Evolutionary conservation across 2,329 filamentous ascomycete species (phyloP).

Genomic region (Passalora sequoiae): DNA sequence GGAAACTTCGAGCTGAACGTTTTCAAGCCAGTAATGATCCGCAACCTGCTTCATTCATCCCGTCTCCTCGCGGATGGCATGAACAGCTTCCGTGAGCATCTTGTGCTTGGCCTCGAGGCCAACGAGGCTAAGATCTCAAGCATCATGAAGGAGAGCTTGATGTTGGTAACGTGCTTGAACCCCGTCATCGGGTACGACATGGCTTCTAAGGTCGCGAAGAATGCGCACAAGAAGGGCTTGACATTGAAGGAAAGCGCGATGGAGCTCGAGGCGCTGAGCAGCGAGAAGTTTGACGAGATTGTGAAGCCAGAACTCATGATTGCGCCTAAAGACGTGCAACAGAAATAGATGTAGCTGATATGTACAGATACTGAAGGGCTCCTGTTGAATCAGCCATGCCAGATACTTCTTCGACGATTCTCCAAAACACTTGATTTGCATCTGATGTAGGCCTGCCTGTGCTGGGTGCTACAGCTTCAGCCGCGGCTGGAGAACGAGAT

Average conservation of each 20-base stretch:
- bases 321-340: conserved; percentile 54
- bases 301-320: conserved; percentile 96
- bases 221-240: conserved; percentile 95
- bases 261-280: conserved; percentile 82
- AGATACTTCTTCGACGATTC: too few species aligned
- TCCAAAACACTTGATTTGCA: not conserved
- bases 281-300: conserved; percentile 82
- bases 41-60: conserved; percentile 88
- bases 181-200: conserved; percentile 96
- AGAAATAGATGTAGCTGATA: not conserved
- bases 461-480: too few species aligned
- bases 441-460: too few species aligned
- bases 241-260: conserved; percentile 91
- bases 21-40: conserved; percentile 95
- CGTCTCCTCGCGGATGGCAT: conserved; percentile 87
- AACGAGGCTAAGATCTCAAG: conserved; percentile 88
- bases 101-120: conserved; percentile 80
- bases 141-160: conserved; percentile 93
- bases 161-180: conserved; percentile 97
- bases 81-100: conserved; percentile 90
- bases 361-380: not conserved
- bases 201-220: conserved; percentile 95
- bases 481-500: too few species aligned
- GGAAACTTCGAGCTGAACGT: conserved; percentile 99
- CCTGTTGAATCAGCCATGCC: not conserved